These are phyloP conservation scores for Brassica cretica DNA, from an alignment of 345 rosid genomes.

Conservation along the genomic window DNA sequence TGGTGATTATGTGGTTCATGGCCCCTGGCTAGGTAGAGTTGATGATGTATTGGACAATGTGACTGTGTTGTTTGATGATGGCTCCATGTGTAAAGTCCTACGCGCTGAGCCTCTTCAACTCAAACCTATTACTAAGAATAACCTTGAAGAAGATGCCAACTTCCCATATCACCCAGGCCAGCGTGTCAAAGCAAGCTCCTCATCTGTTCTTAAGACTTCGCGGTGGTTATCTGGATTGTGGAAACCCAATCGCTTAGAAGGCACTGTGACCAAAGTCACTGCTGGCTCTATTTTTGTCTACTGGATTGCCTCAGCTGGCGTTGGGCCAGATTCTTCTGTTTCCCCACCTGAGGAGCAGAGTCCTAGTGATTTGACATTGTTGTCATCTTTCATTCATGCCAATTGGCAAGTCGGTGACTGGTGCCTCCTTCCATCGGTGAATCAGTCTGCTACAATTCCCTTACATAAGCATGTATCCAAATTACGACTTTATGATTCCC, in stretches of 20 bases:
- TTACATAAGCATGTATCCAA: slow-evolving; percentile 56
- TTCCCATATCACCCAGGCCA: slow-evolving; percentile 92
- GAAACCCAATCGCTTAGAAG: slow-evolving; percentile 88
- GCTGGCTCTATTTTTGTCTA: slow-evolving; percentile 83
- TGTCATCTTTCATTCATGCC: slow-evolving; percentile 84
- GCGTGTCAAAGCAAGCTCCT: slow-evolving; percentile 85
- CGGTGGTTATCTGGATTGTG: slow-evolving; percentile 85
- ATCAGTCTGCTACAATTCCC: slow-evolving; percentile 45
- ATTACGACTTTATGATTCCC: slow-evolving; percentile 51
- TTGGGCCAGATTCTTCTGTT: slow-evolving; percentile 81
- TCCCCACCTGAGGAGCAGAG: slow-evolving; percentile 90
- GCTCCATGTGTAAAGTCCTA: slow-evolving; percentile 80
- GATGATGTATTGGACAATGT: slow-evolving; percentile 93
- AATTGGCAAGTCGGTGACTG: slow-evolving; percentile 97
- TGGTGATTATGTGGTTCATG: slow-evolving; percentile 89
- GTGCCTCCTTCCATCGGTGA: slow-evolving; percentile 67
- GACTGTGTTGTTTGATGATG: slow-evolving; percentile 92
- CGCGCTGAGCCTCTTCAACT: slow-evolving; percentile 84
- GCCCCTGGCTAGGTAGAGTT: slow-evolving; percentile 94
- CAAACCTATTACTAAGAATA: slow-evolving; percentile 66
- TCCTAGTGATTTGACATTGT: slow-evolving; percentile 76
- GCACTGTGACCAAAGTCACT: slow-evolving; percentile 86
- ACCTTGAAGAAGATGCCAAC: slow-evolving; percentile 82
- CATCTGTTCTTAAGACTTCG: slow-evolving; percentile 78
- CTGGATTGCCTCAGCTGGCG: slow-evolving; percentile 97